These are phyloP conservation scores for Ceratocystis eucalypticola DNA, from an alignment of 2,329 filamentous ascomycete genomes.

Conservation along the genomic window DNA sequence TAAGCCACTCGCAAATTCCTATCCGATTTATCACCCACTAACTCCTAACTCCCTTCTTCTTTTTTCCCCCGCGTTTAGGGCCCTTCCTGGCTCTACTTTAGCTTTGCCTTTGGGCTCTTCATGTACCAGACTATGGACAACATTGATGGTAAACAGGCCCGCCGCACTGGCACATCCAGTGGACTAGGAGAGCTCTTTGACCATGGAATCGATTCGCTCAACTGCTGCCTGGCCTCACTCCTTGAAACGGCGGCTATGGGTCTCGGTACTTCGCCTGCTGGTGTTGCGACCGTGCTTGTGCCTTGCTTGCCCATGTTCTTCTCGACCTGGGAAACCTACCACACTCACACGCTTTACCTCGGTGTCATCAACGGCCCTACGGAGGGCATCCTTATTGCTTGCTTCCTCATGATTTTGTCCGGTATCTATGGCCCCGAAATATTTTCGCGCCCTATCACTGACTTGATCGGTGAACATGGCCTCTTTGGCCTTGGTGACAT, in stretches of 20 bases:
- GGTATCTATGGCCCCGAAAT: constrained; percentile 80
- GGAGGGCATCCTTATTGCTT: constrained; percentile 83
- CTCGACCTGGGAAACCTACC: constrained; percentile 98
- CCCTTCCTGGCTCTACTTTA: constrained; percentile 86
- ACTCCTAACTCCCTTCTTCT: constrained; percentile 16
- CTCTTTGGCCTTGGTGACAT: constrained; percentile 40
- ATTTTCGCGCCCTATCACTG: constrained; percentile 64
- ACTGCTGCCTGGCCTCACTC: constrained; percentile 86
- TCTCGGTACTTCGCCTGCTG: constrained; percentile 67
- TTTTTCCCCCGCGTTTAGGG: constrained; percentile 36
- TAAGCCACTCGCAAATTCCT: constrained; percentile 32
- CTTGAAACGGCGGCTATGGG: constrained; percentile 90
- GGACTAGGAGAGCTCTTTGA: constrained; percentile 94
- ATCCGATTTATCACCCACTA: constrained; percentile 9
- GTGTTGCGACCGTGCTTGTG: constrained; percentile 80
- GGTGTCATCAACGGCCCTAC: constrained; percentile 96
- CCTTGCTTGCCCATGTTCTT: constrained; percentile 98
- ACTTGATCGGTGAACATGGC: constrained; percentile 45
- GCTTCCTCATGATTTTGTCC: constrained; percentile 69
- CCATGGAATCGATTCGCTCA: constrained; percentile 94
- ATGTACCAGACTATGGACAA: constrained; percentile 99
- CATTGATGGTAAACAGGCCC: constrained; percentile 93
- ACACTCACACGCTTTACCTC: constrained; percentile 92
- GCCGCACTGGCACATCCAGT: constrained; percentile 87
- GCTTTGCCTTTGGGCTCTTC: constrained; percentile 90